Evolutionary conservation across 2,329 filamentous ascomycete genomes (phyloP).

Genomic region (Penicillium concentricum): DNA sequence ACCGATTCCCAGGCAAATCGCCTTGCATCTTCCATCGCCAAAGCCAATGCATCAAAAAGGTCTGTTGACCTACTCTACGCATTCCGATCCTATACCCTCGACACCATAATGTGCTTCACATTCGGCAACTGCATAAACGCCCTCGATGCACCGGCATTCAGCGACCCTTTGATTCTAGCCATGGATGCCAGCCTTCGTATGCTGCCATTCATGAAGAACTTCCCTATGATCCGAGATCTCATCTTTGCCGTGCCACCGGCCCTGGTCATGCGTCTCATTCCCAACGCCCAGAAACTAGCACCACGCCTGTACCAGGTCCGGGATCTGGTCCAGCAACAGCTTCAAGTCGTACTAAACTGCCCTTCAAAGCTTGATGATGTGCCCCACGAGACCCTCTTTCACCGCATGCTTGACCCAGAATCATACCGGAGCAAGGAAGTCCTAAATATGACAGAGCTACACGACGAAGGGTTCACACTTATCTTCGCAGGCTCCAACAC

Average conservation of each 20-base stretch:
- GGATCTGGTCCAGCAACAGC: background rate
- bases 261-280: background rate
- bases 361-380: background rate
- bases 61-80: background rate
- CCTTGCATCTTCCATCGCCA: background rate
- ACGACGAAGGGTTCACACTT: constrained; percentile 12
- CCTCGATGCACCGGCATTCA: constrained; percentile 7
- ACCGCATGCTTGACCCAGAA: background rate
- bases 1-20: background rate
- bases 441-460: constrained; percentile 3
- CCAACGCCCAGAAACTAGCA: background rate
- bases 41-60: background rate
- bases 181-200: constrained; percentile 1
- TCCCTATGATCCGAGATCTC: background rate
- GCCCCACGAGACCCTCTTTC: background rate
- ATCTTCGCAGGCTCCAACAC: constrained; percentile 13
- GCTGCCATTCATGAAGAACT: background rate
- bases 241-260: background rate
- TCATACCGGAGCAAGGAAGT: constrained; percentile 2
- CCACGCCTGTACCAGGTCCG: background rate
- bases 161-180: constrained; percentile 2
- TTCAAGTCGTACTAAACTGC: background rate
- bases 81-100: constrained; percentile 8
- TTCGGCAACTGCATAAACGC: constrained; percentile 10
- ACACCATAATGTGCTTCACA: constrained; percentile 13